Conservation (phyloP, 129 eudicot species). For the Pittosporum tobira region DNA sequence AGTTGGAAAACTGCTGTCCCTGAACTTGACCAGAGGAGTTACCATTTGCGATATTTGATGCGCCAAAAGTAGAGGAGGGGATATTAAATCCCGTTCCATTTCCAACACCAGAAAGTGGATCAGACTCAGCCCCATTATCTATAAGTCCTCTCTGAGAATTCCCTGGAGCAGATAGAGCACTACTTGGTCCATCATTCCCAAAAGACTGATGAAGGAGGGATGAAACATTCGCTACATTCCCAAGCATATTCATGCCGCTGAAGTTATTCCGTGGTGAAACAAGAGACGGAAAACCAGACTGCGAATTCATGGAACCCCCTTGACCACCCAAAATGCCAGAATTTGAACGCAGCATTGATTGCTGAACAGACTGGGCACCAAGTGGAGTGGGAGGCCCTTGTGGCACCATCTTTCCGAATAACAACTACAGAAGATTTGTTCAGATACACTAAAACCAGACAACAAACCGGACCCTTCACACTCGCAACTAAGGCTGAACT, state of each 20-base stretch:
- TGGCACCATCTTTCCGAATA: constrained; percentile 56
- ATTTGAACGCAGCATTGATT: constrained; percentile 76
- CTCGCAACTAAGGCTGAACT: constrained; percentile 7
- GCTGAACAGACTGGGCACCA: constrained; percentile 63
- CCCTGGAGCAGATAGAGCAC: constrained; percentile 47
- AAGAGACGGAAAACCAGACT: constrained; percentile 58
- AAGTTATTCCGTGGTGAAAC: constrained; percentile 70
- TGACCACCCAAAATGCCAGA: constrained; percentile 82
- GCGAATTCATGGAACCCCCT: constrained; percentile 70
- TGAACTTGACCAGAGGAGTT: constrained; percentile 46
- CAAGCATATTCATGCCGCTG: constrained; percentile 80
- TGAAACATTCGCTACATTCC: constrained; percentile 69
- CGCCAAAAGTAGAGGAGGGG: constrained; percentile 51
- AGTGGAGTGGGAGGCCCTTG: constrained; percentile 88
- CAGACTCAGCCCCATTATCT: constrained; percentile 68
- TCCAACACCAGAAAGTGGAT: constrained; percentile 55
- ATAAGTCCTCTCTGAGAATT: constrained; percentile 51
- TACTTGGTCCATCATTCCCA: constrained; percentile 53
- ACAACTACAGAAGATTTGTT: constrained; percentile 11
- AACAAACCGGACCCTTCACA: constrained; percentile 13
- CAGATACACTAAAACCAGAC: constrained; percentile 31
- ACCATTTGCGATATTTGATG: constrained; percentile 40
- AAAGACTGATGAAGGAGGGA: constrained; percentile 74
- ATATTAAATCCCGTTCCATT: constrained; percentile 70
- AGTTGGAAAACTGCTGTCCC: constrained; percentile 56